A percentile compares a stretch with the other conserved stretches of the same genome.
phyloP scores from a whole-genome alignment of 257 asterid genomes.

The Pogostemon cablin region DNA sequence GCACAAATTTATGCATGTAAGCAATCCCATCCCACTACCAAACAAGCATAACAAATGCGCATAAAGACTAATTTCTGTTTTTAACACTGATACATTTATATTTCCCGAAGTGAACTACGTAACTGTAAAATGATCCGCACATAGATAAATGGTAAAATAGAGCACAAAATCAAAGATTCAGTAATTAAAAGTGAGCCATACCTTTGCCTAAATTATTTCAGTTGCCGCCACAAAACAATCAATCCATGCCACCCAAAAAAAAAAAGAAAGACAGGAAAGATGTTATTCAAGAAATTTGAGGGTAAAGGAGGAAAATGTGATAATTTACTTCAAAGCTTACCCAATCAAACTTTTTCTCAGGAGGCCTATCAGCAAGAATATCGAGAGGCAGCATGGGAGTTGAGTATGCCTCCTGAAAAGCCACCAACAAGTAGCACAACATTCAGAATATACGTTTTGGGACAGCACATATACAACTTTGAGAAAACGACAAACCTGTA shows the following conservation, averaged over 20 bases:
- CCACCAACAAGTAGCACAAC: constrained; percentile 20
- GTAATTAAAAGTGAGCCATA: constrained; percentile 39
- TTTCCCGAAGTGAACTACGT: not conserved
- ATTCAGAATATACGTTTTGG: constrained; percentile 10
- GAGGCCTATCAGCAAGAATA: constrained; percentile 81
- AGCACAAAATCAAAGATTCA: not conserved
- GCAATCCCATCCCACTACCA: not conserved
- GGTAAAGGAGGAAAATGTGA: constrained; percentile 26
- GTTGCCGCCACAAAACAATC: constrained; percentile 38
- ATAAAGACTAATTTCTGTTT: not conserved
- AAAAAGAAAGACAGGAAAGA: constrained; percentile 13
- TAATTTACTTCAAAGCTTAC: constrained; percentile 50
- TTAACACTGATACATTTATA: not conserved
- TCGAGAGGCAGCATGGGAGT: constrained; percentile 86
- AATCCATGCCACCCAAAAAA: constrained; percentile 39
- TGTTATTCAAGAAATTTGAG: constrained; percentile 34
- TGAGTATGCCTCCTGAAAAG: constrained; percentile 81
- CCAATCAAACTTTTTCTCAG: constrained; percentile 83
- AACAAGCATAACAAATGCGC: not conserved
- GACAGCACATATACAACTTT: constrained; percentile 9
- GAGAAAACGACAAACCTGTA: constrained; percentile 61
- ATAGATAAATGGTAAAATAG: constrained; percentile 11
- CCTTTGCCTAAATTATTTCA: constrained; percentile 78
- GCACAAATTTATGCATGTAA: not conserved
- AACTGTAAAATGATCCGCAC: not conserved